Evolutionary conservation across 352 stramenopile genomes (phyloP), one percentile per base, ranked within the genome.

Genomic region (Phytopythium litorale): DNA sequence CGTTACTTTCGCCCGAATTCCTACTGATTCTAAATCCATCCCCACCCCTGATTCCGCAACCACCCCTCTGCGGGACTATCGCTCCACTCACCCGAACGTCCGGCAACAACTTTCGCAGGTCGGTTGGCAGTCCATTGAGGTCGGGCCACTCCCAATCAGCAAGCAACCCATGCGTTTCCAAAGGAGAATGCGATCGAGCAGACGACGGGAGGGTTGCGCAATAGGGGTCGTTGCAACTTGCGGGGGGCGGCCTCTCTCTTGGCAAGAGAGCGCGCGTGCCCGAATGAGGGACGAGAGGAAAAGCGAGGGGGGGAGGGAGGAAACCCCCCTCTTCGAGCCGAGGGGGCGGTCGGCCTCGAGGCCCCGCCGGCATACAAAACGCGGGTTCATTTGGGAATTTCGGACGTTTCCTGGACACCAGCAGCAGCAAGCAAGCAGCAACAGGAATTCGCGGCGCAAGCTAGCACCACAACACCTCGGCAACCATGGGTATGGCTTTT

Each of bases 401-500:
- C 66, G 64, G 54, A 45, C 67, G 32, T 64, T 69, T 66, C 63
- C 45, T 62, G 28, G 30, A 45, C 48, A 43, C 54, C 59, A 56
- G 50, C 50, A 19, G 55, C 68, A 7, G 7, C 33, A 37, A 37
- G 33, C 35, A 15, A 62, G 72, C 55, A 69, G 64, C 50, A 51
- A 68, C 63, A 71, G 45, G 52, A 62, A 68, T 23, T 35, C 63
- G 48, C 53, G 37, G 53, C 30, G 25, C 23, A 23, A 74, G 42
- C 32, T 61, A 60, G 37, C 46, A 52, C 25, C 25, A 45, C n/a
- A 68, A 13, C 23, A 48, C 21, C 38, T 38, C 48, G 73, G 76
- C 66, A 87, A 91, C 71, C 75, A 99, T 99, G 97, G 97, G 97
- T 58, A 98, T 99, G 70, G 81, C 98, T 57, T 98, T 99, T 78